Evolutionary conservation across 2,329 filamentous ascomycete genomes (phyloP), one percentile per base, ranked within the genome.

Genomic region (Claviceps quebecensis): DNA sequence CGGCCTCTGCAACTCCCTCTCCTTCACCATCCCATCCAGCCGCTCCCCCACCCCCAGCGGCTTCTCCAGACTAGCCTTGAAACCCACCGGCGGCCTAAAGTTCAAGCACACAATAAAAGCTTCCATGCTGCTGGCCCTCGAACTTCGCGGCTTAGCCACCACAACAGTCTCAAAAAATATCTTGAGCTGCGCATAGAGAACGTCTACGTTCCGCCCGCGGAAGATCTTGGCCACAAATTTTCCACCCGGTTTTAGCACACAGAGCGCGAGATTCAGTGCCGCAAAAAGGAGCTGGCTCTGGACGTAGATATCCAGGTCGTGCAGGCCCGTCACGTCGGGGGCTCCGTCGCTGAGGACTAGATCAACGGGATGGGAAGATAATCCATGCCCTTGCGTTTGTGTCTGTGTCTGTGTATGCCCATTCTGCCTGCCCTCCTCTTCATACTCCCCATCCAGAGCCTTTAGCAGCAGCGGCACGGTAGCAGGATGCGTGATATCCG

Each of bases 221-320:
- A 98, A 98, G 55, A 98, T 96, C 73, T 98, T 98, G 54, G 93
- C 93, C 7, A 98, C 91, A 60, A 98, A 98, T 62, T 88, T 95
- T 56, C 93, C 93, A 44, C 93, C 93, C 0, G 90, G 90, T 54
- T 86, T 86, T 22, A 98, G 78, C 13, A 98, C 89, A 63, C 91
- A 95, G 13, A 96, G 80, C 0, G 93, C 89, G 2, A 98, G 80
- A 65, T 96, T 95, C 19, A 98, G 78, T 0, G 93, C 93, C 0
- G 91, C 88, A 67, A 94, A 96, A 48, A 98, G 83, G 8, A 98
- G 77, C 68, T 97, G 93, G 8, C 87, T 90, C 69, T 98, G 93
- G 17, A 98, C 87, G 68, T 98, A 98, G 59, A 97, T 97, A 68
- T 98, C 93, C 38, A 98, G 80, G 65, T 98, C 93, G 66, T 98